A percentile compares a stretch with the other conserved stretches of the same genome.
Evolutionary conservation across 2,329 filamentous ascomycete genomes (phyloP).

Genomic region (Myrmaecium sp.): DNA sequence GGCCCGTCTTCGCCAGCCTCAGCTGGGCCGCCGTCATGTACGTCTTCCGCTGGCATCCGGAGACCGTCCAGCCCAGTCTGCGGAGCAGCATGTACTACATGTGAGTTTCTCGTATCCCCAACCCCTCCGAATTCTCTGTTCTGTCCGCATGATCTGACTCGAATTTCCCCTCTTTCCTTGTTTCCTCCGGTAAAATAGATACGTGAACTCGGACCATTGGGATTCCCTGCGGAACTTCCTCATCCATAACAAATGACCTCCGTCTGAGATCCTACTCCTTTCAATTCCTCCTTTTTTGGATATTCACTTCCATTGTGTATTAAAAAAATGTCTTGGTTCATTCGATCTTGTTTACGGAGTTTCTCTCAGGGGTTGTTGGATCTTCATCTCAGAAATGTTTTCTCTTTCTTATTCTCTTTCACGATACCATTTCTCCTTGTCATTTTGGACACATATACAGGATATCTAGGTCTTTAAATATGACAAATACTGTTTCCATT

Average conservation of each 20-base stretch:
- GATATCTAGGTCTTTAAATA: no score
- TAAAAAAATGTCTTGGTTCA: no score
- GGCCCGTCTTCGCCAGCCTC: slow-evolving; percentile 80
- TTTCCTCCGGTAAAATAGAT: slow-evolving; percentile 24
- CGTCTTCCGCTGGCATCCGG: slow-evolving; percentile 80
- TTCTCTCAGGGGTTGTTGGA: no score
- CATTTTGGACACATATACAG: no score
- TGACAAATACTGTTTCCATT: no score
- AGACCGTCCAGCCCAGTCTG: slow-evolving; percentile 79
- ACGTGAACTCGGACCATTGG: slow-evolving; percentile 75
- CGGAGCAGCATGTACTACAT: slow-evolving; percentile 96
- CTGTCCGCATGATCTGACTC: slow-evolving; percentile 1
- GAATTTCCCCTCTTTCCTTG: background rate
- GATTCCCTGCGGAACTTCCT: slow-evolving; percentile 70
- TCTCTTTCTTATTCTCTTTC: no score
- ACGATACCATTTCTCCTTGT: no score
- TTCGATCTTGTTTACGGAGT: no score
- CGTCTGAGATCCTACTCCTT: background rate
- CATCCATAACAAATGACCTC: slow-evolving; percentile 55
- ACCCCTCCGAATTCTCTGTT: background rate
- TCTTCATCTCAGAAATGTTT: no score
- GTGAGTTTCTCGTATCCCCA: slow-evolving; percentile 35
- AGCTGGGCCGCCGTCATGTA: slow-evolving; percentile 95
- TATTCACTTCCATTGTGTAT: no score
- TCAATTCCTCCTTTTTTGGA: no score